Conservation (phyloP, 371 early-diverging fungal genomes). For the Mucor circinelloides region DNA sequence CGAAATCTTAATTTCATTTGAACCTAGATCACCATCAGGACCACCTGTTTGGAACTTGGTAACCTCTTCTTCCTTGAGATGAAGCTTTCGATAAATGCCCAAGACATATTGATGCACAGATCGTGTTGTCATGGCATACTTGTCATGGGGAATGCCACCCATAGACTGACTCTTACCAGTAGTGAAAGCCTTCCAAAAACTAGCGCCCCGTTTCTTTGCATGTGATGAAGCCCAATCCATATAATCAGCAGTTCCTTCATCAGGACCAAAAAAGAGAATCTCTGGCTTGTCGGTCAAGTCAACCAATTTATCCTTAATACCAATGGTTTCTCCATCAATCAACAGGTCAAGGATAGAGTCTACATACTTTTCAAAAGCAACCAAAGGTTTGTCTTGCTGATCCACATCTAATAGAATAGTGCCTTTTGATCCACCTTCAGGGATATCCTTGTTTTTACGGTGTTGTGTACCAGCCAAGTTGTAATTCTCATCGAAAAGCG, state of each 20-base stretch:
- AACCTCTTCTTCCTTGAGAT: conserved; percentile 75
- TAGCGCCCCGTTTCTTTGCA: conserved; percentile 87
- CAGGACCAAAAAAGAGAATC: conserved; percentile 98
- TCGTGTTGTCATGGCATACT: conserved; percentile 97
- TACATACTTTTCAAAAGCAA: conserved; percentile 99
- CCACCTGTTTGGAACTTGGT: conserved; percentile 98
- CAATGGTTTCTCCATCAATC: conserved; percentile 90
- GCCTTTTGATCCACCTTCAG: conserved; percentile 98
- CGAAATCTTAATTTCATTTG: conserved; percentile 98
- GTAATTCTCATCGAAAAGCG: conserved; percentile 98
- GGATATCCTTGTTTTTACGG: conserved; percentile 91
- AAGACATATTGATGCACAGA: conserved; percentile 98
- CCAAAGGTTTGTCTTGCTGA: conserved; percentile 92
- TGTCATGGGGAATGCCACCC: conserved; percentile 98
- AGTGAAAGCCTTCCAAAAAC: conserved; percentile 99
- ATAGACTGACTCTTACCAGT: conserved; percentile 95
- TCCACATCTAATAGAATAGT: conserved; percentile 93
- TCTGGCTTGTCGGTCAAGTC: conserved; percentile 90
- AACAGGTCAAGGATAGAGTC: conserved; percentile 93
- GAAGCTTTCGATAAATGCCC: conserved; percentile 91
- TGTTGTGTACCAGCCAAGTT: conserved; percentile 95
- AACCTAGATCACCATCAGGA: conserved; percentile 97
- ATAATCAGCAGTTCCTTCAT: conserved; percentile 97
- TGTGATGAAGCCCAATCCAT: conserved; percentile 99
- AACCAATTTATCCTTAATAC: conserved; percentile 95